Conservation (phyloP, 176 grass and related monocot species). For the Aegilops tauschii region DNA sequence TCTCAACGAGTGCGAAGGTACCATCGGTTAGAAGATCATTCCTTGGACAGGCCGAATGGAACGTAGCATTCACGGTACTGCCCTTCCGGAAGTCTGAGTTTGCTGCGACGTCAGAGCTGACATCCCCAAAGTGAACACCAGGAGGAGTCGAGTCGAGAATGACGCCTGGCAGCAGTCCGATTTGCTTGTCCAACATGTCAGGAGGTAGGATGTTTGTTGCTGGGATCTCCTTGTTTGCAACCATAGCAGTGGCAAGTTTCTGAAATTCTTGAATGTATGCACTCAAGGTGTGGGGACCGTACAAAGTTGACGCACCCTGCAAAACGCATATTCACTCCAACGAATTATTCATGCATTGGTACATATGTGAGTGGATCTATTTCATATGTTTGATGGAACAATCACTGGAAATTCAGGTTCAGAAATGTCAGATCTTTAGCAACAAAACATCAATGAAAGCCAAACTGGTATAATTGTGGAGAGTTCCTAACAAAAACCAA, state of each 20-base stretch:
- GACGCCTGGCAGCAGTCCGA: slow-evolving; percentile 74
- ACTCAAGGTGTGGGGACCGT: slow-evolving; percentile 88
- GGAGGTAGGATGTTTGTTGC: slow-evolving; percentile 52
- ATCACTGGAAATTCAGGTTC: not conserved
- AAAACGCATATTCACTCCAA: slow-evolving; percentile 12
- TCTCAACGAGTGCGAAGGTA: too few species aligned
- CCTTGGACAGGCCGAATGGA: too few species aligned
- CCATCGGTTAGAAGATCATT: too few species aligned
- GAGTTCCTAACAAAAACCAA: too few species aligned
- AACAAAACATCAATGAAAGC: not conserved
- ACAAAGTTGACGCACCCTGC: slow-evolving; percentile 90
- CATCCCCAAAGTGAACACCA: too few species aligned
- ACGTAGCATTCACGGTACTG: too few species aligned
- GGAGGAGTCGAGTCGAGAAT: slow-evolving; percentile 26
- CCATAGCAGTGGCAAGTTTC: slow-evolving; percentile 73
- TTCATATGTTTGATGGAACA: not conserved
- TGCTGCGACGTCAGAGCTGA: too few species aligned
- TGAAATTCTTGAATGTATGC: slow-evolving; percentile 94
- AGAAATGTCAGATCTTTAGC: slow-evolving; percentile 15
- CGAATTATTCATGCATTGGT: not conserved
- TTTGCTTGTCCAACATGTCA: slow-evolving; percentile 86
- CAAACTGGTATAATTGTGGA: not conserved
- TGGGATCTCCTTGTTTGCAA: slow-evolving; percentile 49
- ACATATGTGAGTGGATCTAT: not conserved
- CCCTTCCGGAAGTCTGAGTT: too few species aligned